phyloP scores from a whole-genome alignment of 1,284 basidiomycete species.

The Cutaneotrichosporon sp. region DNA sequence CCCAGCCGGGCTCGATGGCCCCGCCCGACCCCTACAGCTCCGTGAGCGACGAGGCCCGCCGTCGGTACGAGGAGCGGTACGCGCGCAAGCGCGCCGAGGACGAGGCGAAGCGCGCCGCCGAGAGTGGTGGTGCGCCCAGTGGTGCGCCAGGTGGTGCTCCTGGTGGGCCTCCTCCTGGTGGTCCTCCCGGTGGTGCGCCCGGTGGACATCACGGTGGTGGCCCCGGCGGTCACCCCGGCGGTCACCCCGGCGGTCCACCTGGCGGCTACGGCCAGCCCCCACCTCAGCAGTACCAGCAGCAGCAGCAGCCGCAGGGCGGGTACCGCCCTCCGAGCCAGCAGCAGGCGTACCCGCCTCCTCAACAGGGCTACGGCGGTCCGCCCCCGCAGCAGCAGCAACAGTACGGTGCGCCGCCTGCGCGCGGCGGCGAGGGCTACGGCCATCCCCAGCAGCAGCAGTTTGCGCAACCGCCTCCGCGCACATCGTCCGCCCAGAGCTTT shows the following conservation, averaged over 20 bases:
- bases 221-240: no score
- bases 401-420: neutral
- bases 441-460: neutral
- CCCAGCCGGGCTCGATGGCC: slow-evolving; percentile 22
- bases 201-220: no score
- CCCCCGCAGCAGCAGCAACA: slow-evolving; percentile 21
- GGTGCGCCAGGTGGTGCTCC: neutral
- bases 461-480: neutral
- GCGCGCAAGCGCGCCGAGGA: slow-evolving; percentile 38
- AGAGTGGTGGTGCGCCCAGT: slow-evolving; percentile 5
- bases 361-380: neutral
- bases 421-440: slow-evolving; percentile 6
- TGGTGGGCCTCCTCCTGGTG: neutral
- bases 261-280: slow-evolving; percentile 7
- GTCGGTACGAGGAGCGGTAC: slow-evolving; percentile 45
- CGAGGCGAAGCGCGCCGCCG: slow-evolving; percentile 22
- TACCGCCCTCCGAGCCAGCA: slow-evolving; percentile 8
- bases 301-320: slow-evolving; percentile 9
- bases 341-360: neutral
- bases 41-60: slow-evolving; percentile 41
- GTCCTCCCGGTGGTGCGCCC: no score
- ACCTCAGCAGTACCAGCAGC: slow-evolving; percentile 14
- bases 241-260: no score
- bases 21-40: slow-evolving; percentile 39
- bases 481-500: neutral